Percentiles rank a stretch among this genome's conserved stretches.
These are phyloP conservation scores for Albugo laibachii DNA, from an alignment of 352 stramenopile genomes.

Conservation along the genomic window DNA sequence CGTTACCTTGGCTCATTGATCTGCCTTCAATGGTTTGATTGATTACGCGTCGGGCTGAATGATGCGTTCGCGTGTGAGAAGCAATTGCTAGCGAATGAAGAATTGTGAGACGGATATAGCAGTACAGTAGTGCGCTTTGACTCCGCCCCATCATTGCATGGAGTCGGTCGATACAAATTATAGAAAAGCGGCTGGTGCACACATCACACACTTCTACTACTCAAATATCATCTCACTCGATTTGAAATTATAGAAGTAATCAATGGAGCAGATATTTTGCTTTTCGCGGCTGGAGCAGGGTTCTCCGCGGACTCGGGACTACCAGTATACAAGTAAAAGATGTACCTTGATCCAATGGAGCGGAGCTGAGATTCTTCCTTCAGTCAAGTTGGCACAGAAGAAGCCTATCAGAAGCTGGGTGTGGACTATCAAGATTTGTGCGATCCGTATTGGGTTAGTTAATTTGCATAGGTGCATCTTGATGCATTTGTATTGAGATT, in stretches of 20 bases:
- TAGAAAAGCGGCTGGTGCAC: no score
- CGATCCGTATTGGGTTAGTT: slow-evolving; percentile 46
- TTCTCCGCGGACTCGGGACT: slow-evolving; percentile 82
- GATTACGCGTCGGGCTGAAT: no score
- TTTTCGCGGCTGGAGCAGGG: slow-evolving; percentile 74
- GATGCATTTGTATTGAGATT: background rate
- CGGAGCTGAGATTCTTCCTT: background rate
- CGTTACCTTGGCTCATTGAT: no score
- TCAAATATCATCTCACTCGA: no score
- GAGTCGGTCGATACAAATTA: no score
- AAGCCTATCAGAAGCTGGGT: slow-evolving; percentile 51
- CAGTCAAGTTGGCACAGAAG: slow-evolving; percentile 71
- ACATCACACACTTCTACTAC: no score
- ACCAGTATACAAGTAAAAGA: slow-evolving; percentile 65
- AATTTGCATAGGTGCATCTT: background rate
- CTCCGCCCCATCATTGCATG: no score
- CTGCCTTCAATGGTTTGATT: no score
- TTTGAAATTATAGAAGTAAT: slow-evolving; percentile 26
- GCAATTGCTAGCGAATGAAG: no score
- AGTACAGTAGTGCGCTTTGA: no score
- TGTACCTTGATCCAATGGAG: background rate
- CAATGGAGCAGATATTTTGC: slow-evolving; percentile 52
- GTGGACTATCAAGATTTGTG: slow-evolving; percentile 83
- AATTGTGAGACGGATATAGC: no score
- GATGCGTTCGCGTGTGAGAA: no score